Conservation (phyloP, 805 yeast species). For the Suhomyces vadensis region DNA sequence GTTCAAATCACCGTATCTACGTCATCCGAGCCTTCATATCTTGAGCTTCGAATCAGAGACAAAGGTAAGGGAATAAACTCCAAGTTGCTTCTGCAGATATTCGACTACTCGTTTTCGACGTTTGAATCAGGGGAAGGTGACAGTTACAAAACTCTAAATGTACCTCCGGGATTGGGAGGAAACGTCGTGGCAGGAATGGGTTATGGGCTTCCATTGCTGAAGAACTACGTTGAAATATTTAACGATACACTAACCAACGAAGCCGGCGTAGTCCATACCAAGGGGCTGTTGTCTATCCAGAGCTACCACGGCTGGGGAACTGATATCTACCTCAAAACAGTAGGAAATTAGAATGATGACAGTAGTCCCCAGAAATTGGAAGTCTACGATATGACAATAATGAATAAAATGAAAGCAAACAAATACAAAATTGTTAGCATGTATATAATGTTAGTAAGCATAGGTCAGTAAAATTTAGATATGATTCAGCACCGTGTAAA, state of each 20-base stretch:
- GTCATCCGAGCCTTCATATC: conserved; percentile 35
- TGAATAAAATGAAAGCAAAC: neutral
- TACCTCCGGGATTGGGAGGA: conserved; percentile 71
- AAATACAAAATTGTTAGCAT: no score
- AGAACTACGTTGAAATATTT: conserved; percentile 43
- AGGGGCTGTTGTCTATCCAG: conserved; percentile 45
- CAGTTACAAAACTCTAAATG: conserved; percentile 59
- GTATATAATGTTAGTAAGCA: no score
- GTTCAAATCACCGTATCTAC: conserved; percentile 41
- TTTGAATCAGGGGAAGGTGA: conserved; percentile 62
- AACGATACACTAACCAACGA: conserved; percentile 30
- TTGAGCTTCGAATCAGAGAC: conserved; percentile 80
- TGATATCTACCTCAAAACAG: conserved; percentile 44
- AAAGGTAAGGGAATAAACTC: conserved; percentile 87
- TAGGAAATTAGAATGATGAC: conserved; percentile 21
- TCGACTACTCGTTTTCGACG: conserved; percentile 85
- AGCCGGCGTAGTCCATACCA: conserved; percentile 17
- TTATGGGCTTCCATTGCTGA: conserved; percentile 86
- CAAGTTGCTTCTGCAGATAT: conserved; percentile 61
- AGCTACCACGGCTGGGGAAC: conserved; percentile 48
- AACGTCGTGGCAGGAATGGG: conserved; percentile 91
- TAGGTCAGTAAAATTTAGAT: no score
- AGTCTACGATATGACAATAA: no score
- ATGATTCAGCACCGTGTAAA: no score
- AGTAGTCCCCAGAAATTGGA: neutral